Percentiles rank a stretch among this genome's conserved stretches.
Conservation (phyloP, 371 early-diverging fungal genomes). For the Batkoa obscura region DNA sequence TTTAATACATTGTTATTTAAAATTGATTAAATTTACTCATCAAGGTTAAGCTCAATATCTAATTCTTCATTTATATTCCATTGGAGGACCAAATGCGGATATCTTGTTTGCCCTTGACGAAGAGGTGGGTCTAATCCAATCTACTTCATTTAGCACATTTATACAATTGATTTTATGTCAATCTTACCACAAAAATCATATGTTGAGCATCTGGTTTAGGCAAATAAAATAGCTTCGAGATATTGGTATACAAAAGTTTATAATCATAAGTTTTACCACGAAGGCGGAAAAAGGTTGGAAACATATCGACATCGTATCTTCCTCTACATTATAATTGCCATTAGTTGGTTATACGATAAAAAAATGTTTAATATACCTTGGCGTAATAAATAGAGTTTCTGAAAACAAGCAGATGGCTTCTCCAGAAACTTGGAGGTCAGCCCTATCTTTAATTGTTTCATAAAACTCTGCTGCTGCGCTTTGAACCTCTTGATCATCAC, state of each 20-base stretch:
- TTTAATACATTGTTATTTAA: not conserved
- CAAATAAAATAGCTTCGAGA: slow-evolving; percentile 67
- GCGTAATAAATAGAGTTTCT: slow-evolving; percentile 77
- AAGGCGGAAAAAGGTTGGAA: slow-evolving; percentile 72
- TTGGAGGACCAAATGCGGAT: slow-evolving; percentile 92
- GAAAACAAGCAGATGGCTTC: slow-evolving; percentile 80
- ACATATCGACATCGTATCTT: slow-evolving; percentile 91
- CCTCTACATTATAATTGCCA: slow-evolving; percentile 25
- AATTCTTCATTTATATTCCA: slow-evolving; percentile 84
- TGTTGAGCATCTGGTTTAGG: slow-evolving; percentile 89
- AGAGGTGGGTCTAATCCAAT: slow-evolving; percentile 92
- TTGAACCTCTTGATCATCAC: slow-evolving; percentile 26
- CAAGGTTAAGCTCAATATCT: slow-evolving; percentile 63
- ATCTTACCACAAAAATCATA: slow-evolving; percentile 57
- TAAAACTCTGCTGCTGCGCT: slow-evolving; percentile 63
- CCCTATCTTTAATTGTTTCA: slow-evolving; percentile 78
- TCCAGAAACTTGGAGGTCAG: slow-evolving; percentile 70
- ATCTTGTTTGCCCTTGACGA: slow-evolving; percentile 97
- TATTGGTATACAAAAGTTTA: slow-evolving; percentile 74
- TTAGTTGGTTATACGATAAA: slow-evolving; percentile 1
- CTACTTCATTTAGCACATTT: slow-evolving; percentile 10
- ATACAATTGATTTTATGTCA: not conserved
- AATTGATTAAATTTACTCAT: slow-evolving; percentile 20
- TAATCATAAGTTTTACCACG: slow-evolving; percentile 97
- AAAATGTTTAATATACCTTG: slow-evolving; percentile 27